A percentile compares a stretch with the other conserved stretches of the same genome.
Conservation (phyloP, 2,329 filamentous ascomycete genomes). For the Trichophyton benhamiae region DNA sequence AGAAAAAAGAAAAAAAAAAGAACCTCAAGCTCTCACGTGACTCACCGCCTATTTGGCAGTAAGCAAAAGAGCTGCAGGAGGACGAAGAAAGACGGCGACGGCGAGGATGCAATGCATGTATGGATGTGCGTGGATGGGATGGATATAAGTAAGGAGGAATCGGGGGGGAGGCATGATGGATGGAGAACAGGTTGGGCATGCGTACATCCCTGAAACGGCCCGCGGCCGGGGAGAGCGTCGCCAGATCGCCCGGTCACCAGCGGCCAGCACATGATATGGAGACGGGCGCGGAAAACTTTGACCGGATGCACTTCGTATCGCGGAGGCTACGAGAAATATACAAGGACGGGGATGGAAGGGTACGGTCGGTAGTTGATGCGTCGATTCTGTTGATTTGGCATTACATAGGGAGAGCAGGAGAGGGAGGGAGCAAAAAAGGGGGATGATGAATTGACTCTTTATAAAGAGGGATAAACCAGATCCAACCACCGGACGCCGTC, state of each 20-base stretch:
- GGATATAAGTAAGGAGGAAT: neutral
- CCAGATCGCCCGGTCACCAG: neutral
- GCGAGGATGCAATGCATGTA: neutral
- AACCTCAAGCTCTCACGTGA: neutral
- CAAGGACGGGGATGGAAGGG: neutral
- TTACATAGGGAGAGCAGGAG: neutral
- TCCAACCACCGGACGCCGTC: neutral
- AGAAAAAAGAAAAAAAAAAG: neutral
- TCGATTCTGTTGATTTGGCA: neutral
- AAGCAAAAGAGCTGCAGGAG: neutral
- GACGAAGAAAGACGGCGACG: neutral
- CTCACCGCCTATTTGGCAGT: neutral
- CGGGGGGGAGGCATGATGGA: neutral
- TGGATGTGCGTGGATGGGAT: neutral
- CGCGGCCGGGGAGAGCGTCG: neutral
- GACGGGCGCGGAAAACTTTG: neutral
- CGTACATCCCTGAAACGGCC: neutral
- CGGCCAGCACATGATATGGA: constrained; percentile 1
- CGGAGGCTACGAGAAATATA: neutral
- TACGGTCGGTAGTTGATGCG: neutral
- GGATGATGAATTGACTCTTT: neutral
- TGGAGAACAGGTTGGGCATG: neutral
- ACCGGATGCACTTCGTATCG: constrained; percentile 1
- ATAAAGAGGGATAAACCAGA: neutral
- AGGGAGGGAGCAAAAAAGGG: neutral